Conservation (phyloP, 768 basidiomycete species). For the Russula earlei region DNA sequence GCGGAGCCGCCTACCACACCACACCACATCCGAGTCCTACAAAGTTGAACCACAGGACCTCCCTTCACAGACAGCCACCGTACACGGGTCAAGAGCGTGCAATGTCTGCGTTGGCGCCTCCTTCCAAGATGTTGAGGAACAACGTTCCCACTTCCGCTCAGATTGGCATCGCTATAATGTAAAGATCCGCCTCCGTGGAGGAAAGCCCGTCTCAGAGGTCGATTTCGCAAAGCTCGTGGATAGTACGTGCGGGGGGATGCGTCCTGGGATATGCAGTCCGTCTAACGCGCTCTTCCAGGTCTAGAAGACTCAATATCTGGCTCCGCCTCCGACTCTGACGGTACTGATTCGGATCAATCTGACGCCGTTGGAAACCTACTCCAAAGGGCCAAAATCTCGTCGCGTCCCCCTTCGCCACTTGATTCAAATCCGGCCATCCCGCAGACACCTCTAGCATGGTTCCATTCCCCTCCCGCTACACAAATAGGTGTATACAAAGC, state of each 20-base stretch:
- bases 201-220: slow-evolving; percentile 52
- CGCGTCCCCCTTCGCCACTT: slow-evolving; percentile 41
- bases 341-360: slow-evolving; percentile 48
- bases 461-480: slow-evolving; percentile 76
- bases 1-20: slow-evolving; percentile 45
- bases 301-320: slow-evolving; percentile 88
- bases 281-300: slow-evolving; percentile 29
- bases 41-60: slow-evolving; percentile 27
- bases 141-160: slow-evolving; percentile 78
- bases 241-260: slow-evolving; percentile 38
- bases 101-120: slow-evolving; percentile 59
- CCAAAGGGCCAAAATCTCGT: slow-evolving; percentile 42
- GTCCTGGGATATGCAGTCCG: not conserved
- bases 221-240: slow-evolving; percentile 75
- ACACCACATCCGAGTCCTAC: slow-evolving; percentile 25
- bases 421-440: slow-evolving; percentile 31
- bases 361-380: slow-evolving; percentile 61
- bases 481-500: slow-evolving; percentile 85
- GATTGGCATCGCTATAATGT: slow-evolving; percentile 99
- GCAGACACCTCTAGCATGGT: slow-evolving; percentile 78
- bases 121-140: slow-evolving; percentile 72
- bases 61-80: slow-evolving; percentile 24
- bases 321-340: slow-evolving; percentile 66
- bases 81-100: slow-evolving; percentile 44
- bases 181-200: slow-evolving; percentile 63